phyloP scores from a whole-genome alignment of 2,329 filamentous ascomycete species.

The Fusarium mangiferae region DNA sequence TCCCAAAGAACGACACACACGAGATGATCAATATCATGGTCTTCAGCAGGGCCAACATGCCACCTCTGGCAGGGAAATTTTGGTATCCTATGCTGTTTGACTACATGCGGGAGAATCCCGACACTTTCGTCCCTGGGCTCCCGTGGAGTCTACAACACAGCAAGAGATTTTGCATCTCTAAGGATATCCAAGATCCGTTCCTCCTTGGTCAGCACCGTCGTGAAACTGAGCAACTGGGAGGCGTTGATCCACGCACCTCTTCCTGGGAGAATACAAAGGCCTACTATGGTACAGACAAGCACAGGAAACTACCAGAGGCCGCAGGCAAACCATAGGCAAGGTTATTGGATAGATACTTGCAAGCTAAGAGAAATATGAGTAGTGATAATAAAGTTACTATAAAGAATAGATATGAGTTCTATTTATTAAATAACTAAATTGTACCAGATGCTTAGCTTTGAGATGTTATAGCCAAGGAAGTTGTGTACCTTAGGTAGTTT shows the following conservation, averaged over 20 bases:
- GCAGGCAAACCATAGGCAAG: not conserved
- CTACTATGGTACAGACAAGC: not conserved
- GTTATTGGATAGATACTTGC: too few species aligned
- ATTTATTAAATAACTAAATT: too few species aligned
- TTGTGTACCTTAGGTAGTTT: too few species aligned
- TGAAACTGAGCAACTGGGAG: not conserved
- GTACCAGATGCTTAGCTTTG: too few species aligned
- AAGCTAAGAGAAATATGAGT: too few species aligned
- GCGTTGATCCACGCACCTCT: not conserved
- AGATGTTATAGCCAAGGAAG: too few species aligned
- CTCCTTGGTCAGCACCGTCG: not conserved
- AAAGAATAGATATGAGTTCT: too few species aligned
- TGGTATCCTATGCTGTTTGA: not conserved
- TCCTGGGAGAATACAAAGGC: not conserved
- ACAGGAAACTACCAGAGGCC: not conserved
- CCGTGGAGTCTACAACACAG: not conserved
- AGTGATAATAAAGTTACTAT: too few species aligned
- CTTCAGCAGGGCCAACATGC: not conserved
- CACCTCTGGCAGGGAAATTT: not conserved
- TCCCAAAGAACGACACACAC: not conserved
- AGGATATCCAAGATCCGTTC: not conserved
- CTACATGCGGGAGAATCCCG: not conserved
- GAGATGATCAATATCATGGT: not conserved
- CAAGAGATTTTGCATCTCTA: not conserved
- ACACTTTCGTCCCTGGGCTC: not conserved